Base-by-base conservation (phyloP, 345 rosid genomes). In the Eucalyptus grandis region DNA sequence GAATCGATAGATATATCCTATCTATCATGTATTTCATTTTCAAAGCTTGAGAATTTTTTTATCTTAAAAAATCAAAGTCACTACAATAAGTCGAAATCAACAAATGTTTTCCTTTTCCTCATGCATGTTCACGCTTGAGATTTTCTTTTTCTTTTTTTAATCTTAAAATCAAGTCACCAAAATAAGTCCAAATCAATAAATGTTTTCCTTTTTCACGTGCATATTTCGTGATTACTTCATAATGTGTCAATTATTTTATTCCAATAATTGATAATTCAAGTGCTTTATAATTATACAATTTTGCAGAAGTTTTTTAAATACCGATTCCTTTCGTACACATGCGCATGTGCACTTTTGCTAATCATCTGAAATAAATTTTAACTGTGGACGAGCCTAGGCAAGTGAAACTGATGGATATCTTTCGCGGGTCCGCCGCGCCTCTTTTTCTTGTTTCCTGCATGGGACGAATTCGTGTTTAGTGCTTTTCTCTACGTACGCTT, bases 231-330 rank as follows among this genome's bases (percentile, higher is more conserved):
- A 14, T 65, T 65, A 3, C 72, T 62, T 62, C 31, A 62, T 62
- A 65, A 14, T 65, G 40, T n/a, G 11, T 65, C 21, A 2, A n/a
- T 65, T n/a, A 4, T 65, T 65, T 31, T 21, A 65, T 65, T 65
- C 19, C 21, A 15, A n/a, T 9, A 0, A 69, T 34, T 69, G 44
- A 69, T 69, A 34, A 17, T 69, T 17, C 4, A 16, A 69, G 44
- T 34, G 13, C 24, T 69, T 34, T 34, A 34, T 34, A 9, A 69
- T 9, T 9, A 69, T 22, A 22, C 44, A 17, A 69, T 34, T 34
- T 69, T 11, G 44, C 44, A 9, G 12, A 69, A 34, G 2, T 0
- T 19, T 34, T 69, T 2, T 0, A 17, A 34, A 72, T 10, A 30
- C 15, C 69, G 15, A 62, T 4, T 15, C 34, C 34, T 65, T 65